Base-by-base conservation (phyloP, 306 rosid species). In the Hylodesmum podocarpum region DNA sequence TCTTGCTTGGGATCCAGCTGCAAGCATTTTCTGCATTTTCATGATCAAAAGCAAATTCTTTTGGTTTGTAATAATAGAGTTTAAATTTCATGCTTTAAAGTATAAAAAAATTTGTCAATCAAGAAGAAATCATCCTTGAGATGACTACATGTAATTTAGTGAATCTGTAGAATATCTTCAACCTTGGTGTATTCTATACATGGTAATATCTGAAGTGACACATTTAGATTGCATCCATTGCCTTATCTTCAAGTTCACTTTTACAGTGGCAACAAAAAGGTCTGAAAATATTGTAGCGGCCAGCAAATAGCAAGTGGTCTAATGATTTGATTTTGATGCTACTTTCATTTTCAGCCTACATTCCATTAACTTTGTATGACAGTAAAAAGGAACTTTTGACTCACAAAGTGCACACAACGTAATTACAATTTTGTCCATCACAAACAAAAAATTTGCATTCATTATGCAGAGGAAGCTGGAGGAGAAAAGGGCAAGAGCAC, bases 401-500 rank as follows among this genome's bases (percentile, higher is more conserved):
- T 25, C 34, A 5, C 62, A 37, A 25, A 58, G 44, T 70, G 14
- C 22, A 37, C 39, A 15, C 72, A 33, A 0, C 31, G 25, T 49
- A 63, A 59, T 39, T 68, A 68, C 46, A 55, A 11, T 70, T 13
- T 79, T 63, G 78, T 34, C 51, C 61, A 53, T 44, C 54, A 22
- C 6, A 41, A 47, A 33, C 66, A 15, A 50, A 78, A 70, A 37
- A 7, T 24, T 24, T 63, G 22, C n/a, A 55, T 46, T 19, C 16
- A 55, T 73, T 84, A 53, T 79, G 86, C 81, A 95, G 99, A 95
- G 99, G 78, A 95, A 87, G 81, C 79, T 95, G 82, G 99, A 95
- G 80, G 97, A 91, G 87, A 92, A 87, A 78, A 92, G 93, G 67
- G 99, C 91, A 77, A 92, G 51, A 85, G 97, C 99, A 3, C 4